These are phyloP conservation scores for Neonectria magnoliae DNA, from an alignment of 2,329 filamentous ascomycete species.

Conservation along the genomic window DNA sequence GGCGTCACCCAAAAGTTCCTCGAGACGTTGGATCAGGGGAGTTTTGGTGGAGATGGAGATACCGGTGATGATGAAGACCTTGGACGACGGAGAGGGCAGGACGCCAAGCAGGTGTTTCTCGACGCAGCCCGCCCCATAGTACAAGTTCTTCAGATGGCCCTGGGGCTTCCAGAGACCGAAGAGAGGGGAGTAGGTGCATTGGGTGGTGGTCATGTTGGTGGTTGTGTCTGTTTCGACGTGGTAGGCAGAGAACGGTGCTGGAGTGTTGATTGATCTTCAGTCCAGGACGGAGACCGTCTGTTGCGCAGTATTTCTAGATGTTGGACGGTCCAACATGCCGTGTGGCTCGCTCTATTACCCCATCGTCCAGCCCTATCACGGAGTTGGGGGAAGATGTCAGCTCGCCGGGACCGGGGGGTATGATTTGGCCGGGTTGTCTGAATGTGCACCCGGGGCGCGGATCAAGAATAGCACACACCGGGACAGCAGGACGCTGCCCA, in stretches of 20 bases:
- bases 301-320: slow-evolving; percentile 32
- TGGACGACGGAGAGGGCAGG: slow-evolving; percentile 26
- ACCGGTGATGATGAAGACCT: slow-evolving; percentile 33
- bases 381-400: slow-evolving; percentile 8
- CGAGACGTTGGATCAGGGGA: slow-evolving; percentile 24
- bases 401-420: not conserved
- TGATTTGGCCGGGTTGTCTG: slow-evolving; percentile 18
- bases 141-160: slow-evolving; percentile 29
- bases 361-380: slow-evolving; percentile 5
- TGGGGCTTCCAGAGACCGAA: slow-evolving; percentile 34
- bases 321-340: not conserved
- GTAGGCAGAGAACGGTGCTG: not conserved
- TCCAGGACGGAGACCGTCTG: not conserved
- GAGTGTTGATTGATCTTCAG: not conserved
- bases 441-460: slow-evolving; percentile 14
- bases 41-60: slow-evolving; percentile 26
- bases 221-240: not conserved
- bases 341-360: slow-evolving; percentile 4
- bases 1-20: slow-evolving; percentile 20
- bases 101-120: slow-evolving; percentile 28
- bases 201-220: slow-evolving; percentile 22
- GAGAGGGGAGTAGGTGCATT: slow-evolving; percentile 28
- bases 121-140: slow-evolving; percentile 34
- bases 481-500: slow-evolving; percentile 9
- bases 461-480: slow-evolving; percentile 20